These are phyloP conservation scores for Sisymbrium irio DNA, from an alignment of 345 rosid species.

Conservation along the genomic window DNA sequence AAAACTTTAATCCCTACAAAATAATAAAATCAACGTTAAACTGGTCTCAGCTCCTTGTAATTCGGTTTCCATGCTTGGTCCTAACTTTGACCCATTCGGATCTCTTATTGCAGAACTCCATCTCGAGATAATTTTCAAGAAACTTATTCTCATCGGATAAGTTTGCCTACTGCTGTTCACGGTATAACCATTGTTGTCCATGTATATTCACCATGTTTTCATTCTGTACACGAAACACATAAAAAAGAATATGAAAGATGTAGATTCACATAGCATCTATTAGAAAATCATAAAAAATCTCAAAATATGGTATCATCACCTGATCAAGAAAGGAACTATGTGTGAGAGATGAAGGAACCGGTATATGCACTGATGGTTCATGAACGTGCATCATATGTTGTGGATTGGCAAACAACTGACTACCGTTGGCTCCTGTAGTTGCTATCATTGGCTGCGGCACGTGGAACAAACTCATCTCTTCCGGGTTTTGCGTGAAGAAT, in stretches of 20 bases:
- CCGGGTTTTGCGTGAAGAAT: not conserved
- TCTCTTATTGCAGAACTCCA: not conserved
- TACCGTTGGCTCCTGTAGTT: not conserved
- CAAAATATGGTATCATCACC: not conserved
- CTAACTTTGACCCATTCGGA: not conserved
- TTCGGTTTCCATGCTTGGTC: not conserved
- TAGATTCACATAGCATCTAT: not conserved
- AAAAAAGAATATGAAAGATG: not conserved
- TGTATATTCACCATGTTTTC: not conserved
- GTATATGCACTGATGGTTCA: not conserved
- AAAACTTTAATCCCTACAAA: not conserved
- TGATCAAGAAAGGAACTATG: not conserved
- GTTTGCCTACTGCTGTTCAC: too few species aligned
- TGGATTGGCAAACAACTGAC: not conserved
- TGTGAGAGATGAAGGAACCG: not conserved
- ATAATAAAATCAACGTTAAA: not conserved
- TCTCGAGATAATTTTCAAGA: not conserved
- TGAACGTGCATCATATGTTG: not conserved
- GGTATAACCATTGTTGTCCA: not conserved
- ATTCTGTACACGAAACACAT: not conserved
- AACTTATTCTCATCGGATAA: not conserved
- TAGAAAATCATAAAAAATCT: not conserved
- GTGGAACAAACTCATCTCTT: not conserved
- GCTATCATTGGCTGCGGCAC: not conserved
- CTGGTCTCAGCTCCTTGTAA: not conserved